Conservation (phyloP, 495 filamentous ascomycete genomes). For the Penicillium cataractarum region DNA sequence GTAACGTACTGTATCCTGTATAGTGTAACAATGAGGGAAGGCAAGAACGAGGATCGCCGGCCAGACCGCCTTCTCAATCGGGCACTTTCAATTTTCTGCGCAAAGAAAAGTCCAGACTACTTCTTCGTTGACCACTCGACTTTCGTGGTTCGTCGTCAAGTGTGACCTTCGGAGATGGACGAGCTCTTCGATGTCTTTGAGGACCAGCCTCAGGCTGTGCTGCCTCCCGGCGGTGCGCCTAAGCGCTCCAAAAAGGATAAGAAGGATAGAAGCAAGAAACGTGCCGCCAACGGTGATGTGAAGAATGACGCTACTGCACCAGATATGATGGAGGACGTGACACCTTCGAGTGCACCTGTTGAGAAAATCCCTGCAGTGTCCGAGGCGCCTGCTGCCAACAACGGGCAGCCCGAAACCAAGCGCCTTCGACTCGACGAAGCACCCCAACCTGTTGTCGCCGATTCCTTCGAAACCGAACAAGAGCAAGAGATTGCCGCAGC, state of each 20-base stretch:
- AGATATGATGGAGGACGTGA: slow-evolving; percentile 54
- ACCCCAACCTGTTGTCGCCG: slow-evolving; percentile 82
- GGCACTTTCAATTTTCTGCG: slow-evolving; percentile 42
- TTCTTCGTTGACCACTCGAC: slow-evolving; percentile 12
- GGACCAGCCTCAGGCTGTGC: slow-evolving; percentile 56
- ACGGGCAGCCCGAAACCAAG: slow-evolving; percentile 63
- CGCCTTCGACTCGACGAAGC: slow-evolving; percentile 73
- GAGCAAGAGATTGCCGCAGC: slow-evolving; percentile 83
- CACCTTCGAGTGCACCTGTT: slow-evolving; percentile 38
- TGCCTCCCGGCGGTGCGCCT: slow-evolving; percentile 30
- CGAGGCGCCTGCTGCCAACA: slow-evolving; percentile 32
- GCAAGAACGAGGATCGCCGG: too few species aligned
- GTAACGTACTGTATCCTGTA: too few species aligned
- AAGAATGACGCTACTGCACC: slow-evolving; percentile 52
- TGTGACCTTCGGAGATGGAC: slow-evolving; percentile 58
- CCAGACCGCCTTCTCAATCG: slow-evolving; percentile 31
- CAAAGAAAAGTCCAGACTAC: slow-evolving; percentile 26
- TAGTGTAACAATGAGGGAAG: too few species aligned
- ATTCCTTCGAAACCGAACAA: slow-evolving; percentile 95
- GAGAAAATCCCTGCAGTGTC: slow-evolving; percentile 26
- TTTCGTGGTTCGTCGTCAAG: slow-evolving; percentile 18
- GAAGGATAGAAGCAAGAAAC: slow-evolving; percentile 75
- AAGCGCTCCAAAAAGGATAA: slow-evolving; percentile 57
- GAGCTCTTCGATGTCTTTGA: slow-evolving; percentile 88
- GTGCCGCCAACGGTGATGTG: slow-evolving; percentile 77